Percentiles rank a stretch among this genome's conserved stretches.
These are phyloP conservation scores for Colletotrichum falcatum DNA, from an alignment of 2,329 filamentous ascomycete species.

Conservation along the genomic window DNA sequence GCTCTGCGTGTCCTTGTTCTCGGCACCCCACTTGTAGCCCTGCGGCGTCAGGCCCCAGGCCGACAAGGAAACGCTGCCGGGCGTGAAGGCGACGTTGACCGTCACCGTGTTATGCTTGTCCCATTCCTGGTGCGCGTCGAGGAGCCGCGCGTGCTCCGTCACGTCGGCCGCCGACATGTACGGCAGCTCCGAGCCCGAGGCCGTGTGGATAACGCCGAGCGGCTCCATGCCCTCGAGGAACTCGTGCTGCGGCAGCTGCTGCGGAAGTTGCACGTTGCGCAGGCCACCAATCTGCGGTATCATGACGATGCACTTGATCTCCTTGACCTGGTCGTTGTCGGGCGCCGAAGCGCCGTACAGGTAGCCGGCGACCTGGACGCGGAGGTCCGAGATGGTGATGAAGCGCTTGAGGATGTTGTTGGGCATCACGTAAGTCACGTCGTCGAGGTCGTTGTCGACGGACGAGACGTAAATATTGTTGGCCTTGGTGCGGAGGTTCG, in stretches of 20 bases:
- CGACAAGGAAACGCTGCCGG: conserved; percentile 92
- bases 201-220: conserved; percentile 93
- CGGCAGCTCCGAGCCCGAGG: conserved; percentile 91
- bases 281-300: conserved; percentile 95
- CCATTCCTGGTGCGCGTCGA: conserved; percentile 82
- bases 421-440: conserved; percentile 97
- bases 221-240: conserved; percentile 89
- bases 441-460: conserved; percentile 90
- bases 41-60: conserved; percentile 93
- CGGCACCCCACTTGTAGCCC: conserved; percentile 96
- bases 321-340: conserved; percentile 97
- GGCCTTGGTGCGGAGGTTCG: conserved; percentile 90
- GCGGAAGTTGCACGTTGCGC: conserved; percentile 90
- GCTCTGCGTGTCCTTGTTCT: conserved; percentile 92
- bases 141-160: conserved; percentile 90
- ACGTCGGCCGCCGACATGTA: conserved; percentile 98
- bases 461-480: conserved; percentile 99
- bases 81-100: conserved; percentile 96
- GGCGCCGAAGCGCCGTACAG: conserved; percentile 92
- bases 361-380: conserved; percentile 96
- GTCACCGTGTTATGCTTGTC: conserved; percentile 91
- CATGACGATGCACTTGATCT: conserved; percentile 97
- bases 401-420: conserved; percentile 99
- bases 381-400: conserved; percentile 95
- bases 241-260: conserved; percentile 91